A percentile compares a stretch with the other conserved stretches of the same genome.
These are phyloP conservation scores for Aphanomyces cochlioides DNA, from an alignment of 352 stramenopile genomes.

Conservation along the genomic window DNA sequence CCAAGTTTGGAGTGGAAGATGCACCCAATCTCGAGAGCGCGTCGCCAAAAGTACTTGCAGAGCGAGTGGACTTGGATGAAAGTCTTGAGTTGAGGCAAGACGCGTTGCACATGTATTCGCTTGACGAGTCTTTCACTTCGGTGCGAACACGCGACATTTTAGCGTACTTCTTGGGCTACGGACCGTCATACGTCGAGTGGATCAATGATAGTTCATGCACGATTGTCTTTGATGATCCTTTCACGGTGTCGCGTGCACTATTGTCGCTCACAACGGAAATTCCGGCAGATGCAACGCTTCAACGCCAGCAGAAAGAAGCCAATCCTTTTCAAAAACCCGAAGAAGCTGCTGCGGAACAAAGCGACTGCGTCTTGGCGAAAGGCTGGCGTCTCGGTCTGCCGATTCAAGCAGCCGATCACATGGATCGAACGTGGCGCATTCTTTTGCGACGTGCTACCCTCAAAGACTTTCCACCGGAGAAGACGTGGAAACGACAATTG, in stretches of 20 bases:
- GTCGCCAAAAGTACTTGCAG: conserved; percentile 51
- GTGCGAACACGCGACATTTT: conserved; percentile 77
- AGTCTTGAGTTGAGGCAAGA: conserved; percentile 51
- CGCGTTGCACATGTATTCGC: conserved; percentile 76
- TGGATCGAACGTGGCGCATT: conserved; percentile 62
- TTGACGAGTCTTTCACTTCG: conserved; percentile 74
- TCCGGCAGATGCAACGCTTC: conserved; percentile 25
- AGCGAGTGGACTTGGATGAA: conserved; percentile 59
- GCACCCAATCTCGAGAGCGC: conserved; percentile 39
- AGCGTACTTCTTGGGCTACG: conserved; percentile 73
- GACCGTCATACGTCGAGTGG: conserved; percentile 83
- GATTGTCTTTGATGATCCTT: conserved; percentile 74
- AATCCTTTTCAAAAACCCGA: conserved; percentile 13
- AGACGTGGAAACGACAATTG: conserved; percentile 45
- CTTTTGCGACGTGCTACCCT: conserved; percentile 64
- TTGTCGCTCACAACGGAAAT: conserved; percentile 54
- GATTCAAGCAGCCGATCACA: conserved; percentile 46
- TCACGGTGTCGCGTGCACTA: conserved; percentile 60
- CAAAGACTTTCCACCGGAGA: conserved; percentile 78
- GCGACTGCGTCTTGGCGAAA: conserved; percentile 36
- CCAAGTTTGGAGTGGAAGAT: conserved; percentile 64
- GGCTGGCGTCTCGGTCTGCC: conserved; percentile 51
- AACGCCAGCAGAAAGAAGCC: conserved; percentile 5
- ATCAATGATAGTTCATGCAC: conserved; percentile 84
- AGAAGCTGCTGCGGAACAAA: conserved; percentile 33